Conservation (phyloP, 768 basidiomycete species). For the Tylopilus sp. region DNA sequence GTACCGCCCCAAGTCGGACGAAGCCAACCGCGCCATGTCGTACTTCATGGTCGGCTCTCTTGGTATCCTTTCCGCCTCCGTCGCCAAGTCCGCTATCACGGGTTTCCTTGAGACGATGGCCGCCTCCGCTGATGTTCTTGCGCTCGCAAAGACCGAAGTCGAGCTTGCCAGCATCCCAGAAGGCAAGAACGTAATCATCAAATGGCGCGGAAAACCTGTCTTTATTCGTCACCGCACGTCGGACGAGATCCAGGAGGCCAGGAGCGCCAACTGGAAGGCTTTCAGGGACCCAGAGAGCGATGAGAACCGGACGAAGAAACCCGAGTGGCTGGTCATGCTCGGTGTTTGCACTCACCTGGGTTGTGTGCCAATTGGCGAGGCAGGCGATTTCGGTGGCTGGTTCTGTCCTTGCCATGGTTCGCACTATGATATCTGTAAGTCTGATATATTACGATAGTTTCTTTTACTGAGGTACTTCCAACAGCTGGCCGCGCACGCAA, state of each 20-base stretch:
- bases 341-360: constrained; percentile 97
- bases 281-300: constrained; percentile 93
- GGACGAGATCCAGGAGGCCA: constrained; percentile 91
- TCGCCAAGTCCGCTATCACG: constrained; percentile 88
- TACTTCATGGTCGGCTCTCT: constrained; percentile 92
- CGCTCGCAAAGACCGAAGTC: constrained; percentile 96
- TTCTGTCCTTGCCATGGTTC: constrained; percentile 99
- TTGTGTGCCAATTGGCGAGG: constrained; percentile 97
- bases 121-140: constrained; percentile 96
- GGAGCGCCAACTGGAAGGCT: constrained; percentile 74
- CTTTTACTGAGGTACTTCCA: constrained; percentile 13
- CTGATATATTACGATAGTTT: neutral
- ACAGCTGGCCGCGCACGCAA: constrained; percentile 91
- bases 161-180: constrained; percentile 88
- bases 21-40: constrained; percentile 70
- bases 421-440: constrained; percentile 92
- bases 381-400: constrained; percentile 98
- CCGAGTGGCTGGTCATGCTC: constrained; percentile 93
- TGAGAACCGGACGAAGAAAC: constrained; percentile 84
- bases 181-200: constrained; percentile 95
- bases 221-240: constrained; percentile 96
- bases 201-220: constrained; percentile 99
- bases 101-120: constrained; percentile 96
- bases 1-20: constrained; percentile 69
- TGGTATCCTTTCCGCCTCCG: constrained; percentile 91